These are phyloP conservation scores for Aspergillus ochraceus DNA, from an alignment of 2,329 filamentous ascomycete genomes.

Conservation along the genomic window DNA sequence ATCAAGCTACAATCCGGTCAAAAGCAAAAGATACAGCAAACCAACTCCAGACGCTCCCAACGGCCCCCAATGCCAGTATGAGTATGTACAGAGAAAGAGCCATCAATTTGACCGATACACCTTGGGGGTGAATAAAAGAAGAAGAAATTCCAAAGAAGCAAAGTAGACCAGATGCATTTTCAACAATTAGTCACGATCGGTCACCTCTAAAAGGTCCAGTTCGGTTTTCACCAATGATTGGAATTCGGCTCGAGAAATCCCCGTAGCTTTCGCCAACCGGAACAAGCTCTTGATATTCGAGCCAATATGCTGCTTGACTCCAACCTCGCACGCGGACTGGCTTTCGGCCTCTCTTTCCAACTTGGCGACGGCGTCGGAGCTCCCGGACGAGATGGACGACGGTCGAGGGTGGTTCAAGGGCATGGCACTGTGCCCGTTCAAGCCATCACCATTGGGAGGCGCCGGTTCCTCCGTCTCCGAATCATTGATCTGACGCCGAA, in stretches of 20 bases:
- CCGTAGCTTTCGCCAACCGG: slow-evolving; percentile 58
- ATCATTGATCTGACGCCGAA: slow-evolving; percentile 40
- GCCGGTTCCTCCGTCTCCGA: slow-evolving; percentile 19
- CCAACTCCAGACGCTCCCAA: slow-evolving; percentile 1
- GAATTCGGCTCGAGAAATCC: slow-evolving; percentile 61
- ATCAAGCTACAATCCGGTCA: neutral
- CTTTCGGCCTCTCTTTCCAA: slow-evolving; percentile 56
- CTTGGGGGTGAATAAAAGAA: slow-evolving; percentile 12
- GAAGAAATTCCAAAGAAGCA: neutral
- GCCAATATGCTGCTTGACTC: slow-evolving; percentile 63
- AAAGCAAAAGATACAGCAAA: slow-evolving; percentile 13
- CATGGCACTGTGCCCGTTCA: slow-evolving; percentile 25
- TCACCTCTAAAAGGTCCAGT: slow-evolving; percentile 57
- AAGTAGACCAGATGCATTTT: neutral
- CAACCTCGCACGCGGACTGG: slow-evolving; percentile 57
- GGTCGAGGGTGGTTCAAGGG: slow-evolving; percentile 45
- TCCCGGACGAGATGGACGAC: slow-evolving; percentile 43
- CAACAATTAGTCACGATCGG: slow-evolving; percentile 46
- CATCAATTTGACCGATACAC: slow-evolving; percentile 10
- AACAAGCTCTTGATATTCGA: slow-evolving; percentile 65
- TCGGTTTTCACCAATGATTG: slow-evolving; percentile 60
- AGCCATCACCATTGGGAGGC: slow-evolving; percentile 21
- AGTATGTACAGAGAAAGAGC: neutral
- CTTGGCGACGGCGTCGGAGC: slow-evolving; percentile 52
- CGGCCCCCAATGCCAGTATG: neutral